These are phyloP conservation scores for Pelargonium citronellum DNA, from an alignment of 441 rosid genomes.

Conservation along the genomic window DNA sequence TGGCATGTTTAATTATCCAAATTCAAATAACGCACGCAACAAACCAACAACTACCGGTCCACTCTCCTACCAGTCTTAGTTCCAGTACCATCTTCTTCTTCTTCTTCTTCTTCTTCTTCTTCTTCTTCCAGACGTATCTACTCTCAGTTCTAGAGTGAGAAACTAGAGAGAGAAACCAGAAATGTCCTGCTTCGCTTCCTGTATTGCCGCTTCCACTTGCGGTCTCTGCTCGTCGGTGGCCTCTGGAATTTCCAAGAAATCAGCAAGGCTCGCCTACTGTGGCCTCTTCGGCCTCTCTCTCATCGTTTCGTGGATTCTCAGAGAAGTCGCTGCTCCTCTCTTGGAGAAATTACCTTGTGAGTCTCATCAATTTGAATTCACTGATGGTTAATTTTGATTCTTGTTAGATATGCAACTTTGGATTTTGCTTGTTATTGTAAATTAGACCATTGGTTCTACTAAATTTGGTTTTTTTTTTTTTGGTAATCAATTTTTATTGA, in stretches of 20 bases:
- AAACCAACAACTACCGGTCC: not conserved
- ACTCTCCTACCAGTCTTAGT: constrained; percentile 7
- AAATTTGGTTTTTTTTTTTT: too few relatives aligned
- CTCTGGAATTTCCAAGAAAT: constrained; percentile 67
- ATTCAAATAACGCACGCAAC: not conserved
- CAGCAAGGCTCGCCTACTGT: constrained; percentile 87
- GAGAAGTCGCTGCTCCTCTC: constrained; percentile 76
- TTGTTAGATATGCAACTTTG: too few relatives aligned
- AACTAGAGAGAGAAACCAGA: constrained; percentile 10
- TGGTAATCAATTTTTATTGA: too few relatives aligned
- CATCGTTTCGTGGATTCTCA: constrained; percentile 78
- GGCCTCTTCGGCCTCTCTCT: constrained; percentile 91
- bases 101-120: too few relatives aligned
- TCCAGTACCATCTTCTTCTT: too few relatives aligned
- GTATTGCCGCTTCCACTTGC: constrained; percentile 68
- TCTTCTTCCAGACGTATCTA: not conserved
- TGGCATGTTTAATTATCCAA: not conserved
- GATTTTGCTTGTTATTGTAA: too few relatives aligned
- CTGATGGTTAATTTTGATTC: too few relatives aligned
- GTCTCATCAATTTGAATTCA: constrained; percentile 5
- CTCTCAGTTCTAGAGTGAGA: not conserved
- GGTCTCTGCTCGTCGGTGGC: constrained; percentile 89
- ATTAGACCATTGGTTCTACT: too few relatives aligned
- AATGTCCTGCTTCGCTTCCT: constrained; percentile 75
- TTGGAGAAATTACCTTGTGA: constrained; percentile 69